Evolutionary conservation across 768 basidiomycete species (phyloP), one percentile per base, ranked within the genome.

Genomic region (Hirschioporus abietinus): DNA sequence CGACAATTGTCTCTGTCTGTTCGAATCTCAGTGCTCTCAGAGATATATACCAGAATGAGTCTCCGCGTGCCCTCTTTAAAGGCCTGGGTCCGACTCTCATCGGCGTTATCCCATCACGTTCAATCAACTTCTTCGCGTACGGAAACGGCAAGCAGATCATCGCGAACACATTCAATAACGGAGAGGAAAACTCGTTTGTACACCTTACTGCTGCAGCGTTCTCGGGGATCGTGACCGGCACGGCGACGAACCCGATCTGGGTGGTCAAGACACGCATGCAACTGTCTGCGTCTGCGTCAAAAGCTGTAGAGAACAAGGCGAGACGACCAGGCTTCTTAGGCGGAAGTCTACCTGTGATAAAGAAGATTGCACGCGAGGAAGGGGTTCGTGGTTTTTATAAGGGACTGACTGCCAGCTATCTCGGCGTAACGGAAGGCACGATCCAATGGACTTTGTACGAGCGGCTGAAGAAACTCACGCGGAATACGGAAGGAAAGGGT

Each of bases 371-470:
- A 70, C 80, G 86, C 60, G 84, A 91, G 65, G 93, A 97, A 74
- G 96, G 97, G 0, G 70, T 95, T 1, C 80, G 83, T 4, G 97
- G 96, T 0, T 92, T 98, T 70, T 99, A 99, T 79, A 94, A 95
- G 77, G 97, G 97, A 0, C 78, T 99, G 57, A 94, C 90, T 70
- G 97, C 97, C 66, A 95, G 92, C 69, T 95, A 96, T 78, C 83
- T 99, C 9, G 97, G 97, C 24, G 96, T 98, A 18, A 92, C 95
- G 24, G 97, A 99, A 76, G 90, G 90, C 1, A 93, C 94, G 23
- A 98, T 99, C 62, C 96, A 98, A 76, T 99, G 97, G 97, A 91
- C 91, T 52, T 78, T 99, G 18, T 99, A 99, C 75, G 97, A 99
- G 78, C 86, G 90, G 64, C 80, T 99, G 71, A 99, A 99, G 78